These are phyloP conservation scores for Phoenix dactylifera DNA, from an alignment of 176 grass and related monocot genomes.

Conservation along the genomic window DNA sequence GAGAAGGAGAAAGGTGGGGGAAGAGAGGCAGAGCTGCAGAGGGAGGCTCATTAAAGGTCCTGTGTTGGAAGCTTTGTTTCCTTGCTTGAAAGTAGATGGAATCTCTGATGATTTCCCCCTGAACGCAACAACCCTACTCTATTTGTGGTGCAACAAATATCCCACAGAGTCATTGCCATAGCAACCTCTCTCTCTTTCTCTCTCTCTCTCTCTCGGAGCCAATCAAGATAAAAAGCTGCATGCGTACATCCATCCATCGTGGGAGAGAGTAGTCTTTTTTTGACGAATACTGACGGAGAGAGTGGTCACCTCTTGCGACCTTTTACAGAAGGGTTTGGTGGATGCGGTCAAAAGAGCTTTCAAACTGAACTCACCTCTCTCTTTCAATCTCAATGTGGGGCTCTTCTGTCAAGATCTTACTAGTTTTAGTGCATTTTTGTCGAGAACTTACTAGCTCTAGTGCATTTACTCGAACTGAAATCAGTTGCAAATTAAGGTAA, in stretches of 20 bases:
- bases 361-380: constrained; percentile 1
- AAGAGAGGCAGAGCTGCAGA: background rate
- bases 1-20: too few relatives aligned
- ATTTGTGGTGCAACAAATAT: too few relatives aligned
- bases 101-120: background rate
- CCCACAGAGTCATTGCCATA: too few relatives aligned
- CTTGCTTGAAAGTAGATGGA: background rate
- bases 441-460: background rate
- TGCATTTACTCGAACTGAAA: background rate
- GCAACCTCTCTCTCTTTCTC: too few relatives aligned
- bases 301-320: background rate
- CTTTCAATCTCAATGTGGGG: background rate
- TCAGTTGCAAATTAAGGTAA: too few relatives aligned
- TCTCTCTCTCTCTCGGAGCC: too few relatives aligned
- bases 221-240: background rate
- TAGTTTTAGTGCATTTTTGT: background rate
- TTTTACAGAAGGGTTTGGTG: background rate
- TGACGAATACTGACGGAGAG: background rate
- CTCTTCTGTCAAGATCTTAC: background rate
- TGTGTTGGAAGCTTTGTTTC: background rate
- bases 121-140: too few relatives aligned
- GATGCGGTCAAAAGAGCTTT: constrained; percentile 6
- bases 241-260: background rate
- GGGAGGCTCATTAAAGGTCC: background rate
- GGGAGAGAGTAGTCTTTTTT: background rate